Evolutionary conservation across 2,329 filamentous ascomycete species (phyloP).

Genomic region (Trichoderma oligosporum): DNA sequence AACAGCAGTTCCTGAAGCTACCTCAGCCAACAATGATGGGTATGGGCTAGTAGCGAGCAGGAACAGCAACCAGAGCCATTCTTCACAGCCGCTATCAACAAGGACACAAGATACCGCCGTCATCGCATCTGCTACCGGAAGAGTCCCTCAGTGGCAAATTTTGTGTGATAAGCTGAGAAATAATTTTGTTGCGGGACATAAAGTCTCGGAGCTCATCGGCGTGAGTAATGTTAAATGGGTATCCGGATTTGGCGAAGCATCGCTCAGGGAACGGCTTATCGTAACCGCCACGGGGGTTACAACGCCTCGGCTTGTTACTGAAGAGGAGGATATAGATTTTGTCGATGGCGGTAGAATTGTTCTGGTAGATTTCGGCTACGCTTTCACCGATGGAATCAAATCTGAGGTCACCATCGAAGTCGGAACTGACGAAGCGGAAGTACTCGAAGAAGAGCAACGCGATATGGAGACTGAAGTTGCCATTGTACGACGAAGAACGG

Average conservation of each 20-base stretch:
- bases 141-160: constrained; percentile 64
- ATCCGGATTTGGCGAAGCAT: constrained; percentile 47
- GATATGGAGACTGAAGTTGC: constrained; percentile 76
- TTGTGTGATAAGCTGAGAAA: constrained; percentile 67
- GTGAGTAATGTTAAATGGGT: constrained; percentile 72
- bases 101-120: constrained; percentile 29
- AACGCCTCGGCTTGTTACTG: constrained; percentile 53
- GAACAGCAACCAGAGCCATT: constrained; percentile 27
- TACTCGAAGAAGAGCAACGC: constrained; percentile 67
- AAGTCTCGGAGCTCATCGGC: constrained; percentile 61
- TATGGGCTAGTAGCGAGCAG: constrained; percentile 29
- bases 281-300: constrained; percentile 68
- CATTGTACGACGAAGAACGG: constrained; percentile 70
- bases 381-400: constrained; percentile 50
- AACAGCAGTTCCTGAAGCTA: constrained; percentile 54
- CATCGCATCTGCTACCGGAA: constrained; percentile 28
- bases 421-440: constrained; percentile 64
- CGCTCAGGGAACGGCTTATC: constrained; percentile 57
- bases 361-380: constrained; percentile 70
- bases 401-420: constrained; percentile 67
- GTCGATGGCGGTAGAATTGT: constrained; percentile 73
- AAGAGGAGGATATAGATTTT: constrained; percentile 70
- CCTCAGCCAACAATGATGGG: constrained; percentile 24
- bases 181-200: constrained; percentile 64
- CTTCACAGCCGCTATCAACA: constrained; percentile 31